Base-by-base conservation (phyloP, 768 basidiomycete genomes). In the Ramaria rubella region DNA sequence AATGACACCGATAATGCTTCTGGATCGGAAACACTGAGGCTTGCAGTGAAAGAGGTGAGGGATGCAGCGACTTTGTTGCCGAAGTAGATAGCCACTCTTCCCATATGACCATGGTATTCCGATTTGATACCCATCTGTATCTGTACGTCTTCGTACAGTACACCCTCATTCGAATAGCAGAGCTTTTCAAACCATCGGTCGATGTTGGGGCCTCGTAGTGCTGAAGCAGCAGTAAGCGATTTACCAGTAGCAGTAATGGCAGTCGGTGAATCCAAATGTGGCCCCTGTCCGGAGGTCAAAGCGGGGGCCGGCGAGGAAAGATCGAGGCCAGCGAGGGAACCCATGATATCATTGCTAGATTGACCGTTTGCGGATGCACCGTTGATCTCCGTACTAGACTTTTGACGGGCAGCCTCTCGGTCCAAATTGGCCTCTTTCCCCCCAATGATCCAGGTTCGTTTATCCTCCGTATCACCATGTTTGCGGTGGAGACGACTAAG, bases 111-210 rank as follows among this genome's bases (percentile, higher is more conserved):
- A 68, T 98, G 95, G 69, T 90, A 99, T 65, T 94, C 87, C 29
- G 94, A 93, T 74, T 98, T 99, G 74, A 98, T 71, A 31, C 96
- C 96, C 52, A 99, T 82, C 68, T 98, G 95, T 43, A 99, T 81
- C 70, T 95, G 91, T 8, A 90, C 81, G 63, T 98, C 95, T 70
- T 99, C 96, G 70, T 90, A 98, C 12, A 99, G 78, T 31, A 98
- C 83, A 44, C 96, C 96, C 59, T 98, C 96, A 15, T 79, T 68
- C 27, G 72, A 77, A 69, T 84, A 92, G 1, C 80, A 84, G 29
- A 98, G 77, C 62, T 90, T 89, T 60, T 89, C 85, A 66, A 86
- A 89, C 93, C 91, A 94, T 61, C 85, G 86, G 59, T 94, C 90
- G 40, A 95, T 77, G 63, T 85, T 82, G n/a, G 85, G 78, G 15